Evolutionary conservation across 2,329 filamentous ascomycete genomes (phyloP), one percentile per base, ranked within the genome.

Genomic region (Colletotrichum sp.): DNA sequence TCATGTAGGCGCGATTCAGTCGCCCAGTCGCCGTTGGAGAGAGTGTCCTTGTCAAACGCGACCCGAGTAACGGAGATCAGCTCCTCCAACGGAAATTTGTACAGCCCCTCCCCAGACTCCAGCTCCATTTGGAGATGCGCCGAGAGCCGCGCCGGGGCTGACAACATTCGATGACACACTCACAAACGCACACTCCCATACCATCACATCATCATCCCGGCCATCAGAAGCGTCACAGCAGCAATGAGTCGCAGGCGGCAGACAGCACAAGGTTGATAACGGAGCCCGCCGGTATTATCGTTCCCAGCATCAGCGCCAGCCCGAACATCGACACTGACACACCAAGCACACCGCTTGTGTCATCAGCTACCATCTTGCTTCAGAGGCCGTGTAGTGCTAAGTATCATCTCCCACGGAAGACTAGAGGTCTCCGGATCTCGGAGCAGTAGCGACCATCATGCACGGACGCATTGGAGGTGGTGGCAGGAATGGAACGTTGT

Each of bases 81-180:
- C 57, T 34, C 33, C 29, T 59, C 57, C 7, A 33, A n/a, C 57
- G 31, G 57, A 59, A 31, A 59, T 59, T 59, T 59, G 57, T 36
- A 59, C 57, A 59, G 57, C 59, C 59, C 33, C 33, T 62, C n/a
- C 31, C 31, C 18, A 29, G 29, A 55, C 51, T 58, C 29, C 29
- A 11, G 11, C 27, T 31, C 29, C 29, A 47, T 18, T 47, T 47
- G 38, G 15, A 67, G 47, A 71, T 55, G 29, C 69, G 63, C 69
- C 69, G 69, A 70, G 34, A 70, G 68, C 61, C 68, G 55, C 59
- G 67, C 67, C 59, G 57, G 33, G 51, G 63, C 38, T 71, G 55
- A 71, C 69, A 67, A 57, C 18, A 47, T 11, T 24, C 51, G 54
- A 67, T 67, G 63, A 67, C 69, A 59, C 62, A 61, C 63, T 21